These are phyloP conservation scores for Monosporozyma siamensis DNA, from an alignment of 805 yeast species.

Conservation along the genomic window DNA sequence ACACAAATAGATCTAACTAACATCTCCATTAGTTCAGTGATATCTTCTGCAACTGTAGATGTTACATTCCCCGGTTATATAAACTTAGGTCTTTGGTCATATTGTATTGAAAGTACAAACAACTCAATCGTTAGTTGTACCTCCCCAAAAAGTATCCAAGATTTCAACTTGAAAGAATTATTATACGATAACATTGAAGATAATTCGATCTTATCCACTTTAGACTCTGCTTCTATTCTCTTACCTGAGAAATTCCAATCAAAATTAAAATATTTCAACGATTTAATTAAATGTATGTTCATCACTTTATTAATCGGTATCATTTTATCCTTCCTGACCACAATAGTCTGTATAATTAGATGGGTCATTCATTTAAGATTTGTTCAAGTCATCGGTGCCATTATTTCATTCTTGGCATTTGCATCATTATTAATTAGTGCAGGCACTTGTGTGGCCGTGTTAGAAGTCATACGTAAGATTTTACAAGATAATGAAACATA, in stretches of 20 bases:
- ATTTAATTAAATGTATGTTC: slow-evolving; percentile 50
- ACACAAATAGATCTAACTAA: slow-evolving; percentile 39
- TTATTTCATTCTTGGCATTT: slow-evolving; percentile 37
- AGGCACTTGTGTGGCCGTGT: slow-evolving; percentile 58
- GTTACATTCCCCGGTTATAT: slow-evolving; percentile 37
- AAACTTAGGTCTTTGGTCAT: slow-evolving; percentile 55
- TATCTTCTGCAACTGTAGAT: slow-evolving; percentile 11
- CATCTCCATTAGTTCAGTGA: slow-evolving; percentile 12
- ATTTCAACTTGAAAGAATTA: slow-evolving; percentile 19
- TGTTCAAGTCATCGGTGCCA: slow-evolving; percentile 39
- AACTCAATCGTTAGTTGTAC: slow-evolving; percentile 20
- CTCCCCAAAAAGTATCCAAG: slow-evolving; percentile 24
- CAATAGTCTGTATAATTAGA: slow-evolving; percentile 29
- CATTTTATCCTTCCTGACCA: slow-evolving; percentile 33
- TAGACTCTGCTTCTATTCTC: slow-evolving; percentile 26
- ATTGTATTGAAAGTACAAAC: slow-evolving; percentile 39
- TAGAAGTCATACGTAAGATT: slow-evolving; percentile 37
- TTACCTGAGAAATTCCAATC: slow-evolving; percentile 48
- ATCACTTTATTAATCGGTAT: slow-evolving; percentile 44
- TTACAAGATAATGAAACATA: slow-evolving; percentile 42
- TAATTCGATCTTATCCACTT: slow-evolving; percentile 13
- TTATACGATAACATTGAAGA: slow-evolving; percentile 24
- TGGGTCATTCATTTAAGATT: slow-evolving; percentile 36
- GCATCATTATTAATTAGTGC: slow-evolving; percentile 35
- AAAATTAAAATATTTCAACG: slow-evolving; percentile 38